These are phyloP conservation scores for Taphrina pruni DNA, from an alignment of 1,139 yeast genomes.

Conservation along the genomic window DNA sequence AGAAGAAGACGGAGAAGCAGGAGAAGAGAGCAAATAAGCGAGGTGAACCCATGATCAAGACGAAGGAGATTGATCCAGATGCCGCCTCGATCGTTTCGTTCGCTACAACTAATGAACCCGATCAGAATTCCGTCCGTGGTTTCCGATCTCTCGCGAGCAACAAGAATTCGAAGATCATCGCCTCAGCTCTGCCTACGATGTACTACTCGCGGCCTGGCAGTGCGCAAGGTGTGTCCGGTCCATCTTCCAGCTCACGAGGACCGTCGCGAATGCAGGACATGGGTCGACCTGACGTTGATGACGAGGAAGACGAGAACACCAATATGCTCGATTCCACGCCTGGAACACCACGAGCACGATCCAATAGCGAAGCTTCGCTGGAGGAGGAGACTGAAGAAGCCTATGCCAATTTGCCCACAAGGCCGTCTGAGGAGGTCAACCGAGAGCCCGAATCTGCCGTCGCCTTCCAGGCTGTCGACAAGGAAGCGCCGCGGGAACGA, in stretches of 20 bases:
- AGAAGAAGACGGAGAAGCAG: constrained; percentile 38
- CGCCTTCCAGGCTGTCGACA: constrained; percentile 21
- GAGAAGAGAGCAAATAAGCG: constrained; percentile 34
- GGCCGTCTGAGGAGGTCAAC: constrained; percentile 28
- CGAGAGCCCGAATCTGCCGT: constrained; percentile 24
- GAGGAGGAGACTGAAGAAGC: constrained; percentile 21
- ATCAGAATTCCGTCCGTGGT: constrained; percentile 35
- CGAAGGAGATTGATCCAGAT: constrained; percentile 39
- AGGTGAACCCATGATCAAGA: constrained; percentile 31
- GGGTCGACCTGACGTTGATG: constrained; percentile 14
- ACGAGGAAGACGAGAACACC: constrained; percentile 30
- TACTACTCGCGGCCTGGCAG: constrained; percentile 34
- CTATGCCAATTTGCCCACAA: constrained; percentile 27
- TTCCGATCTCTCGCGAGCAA: constrained; percentile 35
- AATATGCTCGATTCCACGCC: constrained; percentile 21
- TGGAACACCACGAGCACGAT: constrained; percentile 18
- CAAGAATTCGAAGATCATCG: constrained; percentile 37
- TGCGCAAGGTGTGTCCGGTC: constrained; percentile 24
- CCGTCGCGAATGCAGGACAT: constrained; percentile 11
- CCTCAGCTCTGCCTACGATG: constrained; percentile 35
- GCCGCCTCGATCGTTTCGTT: constrained; percentile 24
- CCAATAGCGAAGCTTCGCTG: constrained; percentile 18
- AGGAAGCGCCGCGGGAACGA: constrained; percentile 6
- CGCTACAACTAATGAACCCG: constrained; percentile 23
- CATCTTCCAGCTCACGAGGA: constrained; percentile 9